phyloP scores from a whole-genome alignment of 441 rosid genomes.

The Isatis lusitanica region DNA sequence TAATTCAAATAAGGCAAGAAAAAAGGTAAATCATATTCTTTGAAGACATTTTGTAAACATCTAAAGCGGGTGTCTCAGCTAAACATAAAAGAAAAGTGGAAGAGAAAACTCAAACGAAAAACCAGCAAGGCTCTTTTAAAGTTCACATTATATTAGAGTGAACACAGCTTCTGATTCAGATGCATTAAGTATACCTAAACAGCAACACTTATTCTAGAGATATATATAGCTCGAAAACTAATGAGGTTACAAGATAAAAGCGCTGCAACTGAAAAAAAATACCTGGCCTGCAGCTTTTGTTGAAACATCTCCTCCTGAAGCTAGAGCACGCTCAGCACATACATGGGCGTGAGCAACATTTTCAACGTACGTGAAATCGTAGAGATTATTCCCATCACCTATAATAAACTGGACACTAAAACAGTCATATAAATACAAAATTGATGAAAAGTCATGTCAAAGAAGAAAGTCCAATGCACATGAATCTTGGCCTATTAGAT shows the following conservation, averaged over 20 bases:
- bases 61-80: not conserved
- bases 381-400: conserved; percentile 77
- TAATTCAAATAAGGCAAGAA: not conserved
- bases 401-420: conserved; percentile 66
- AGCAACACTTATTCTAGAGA: not conserved
- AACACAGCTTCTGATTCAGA: not conserved
- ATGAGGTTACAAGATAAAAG: not conserved
- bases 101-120: not conserved
- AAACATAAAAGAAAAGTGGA: not conserved
- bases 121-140: not conserved
- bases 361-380: conserved; percentile 84
- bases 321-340: conserved; percentile 88
- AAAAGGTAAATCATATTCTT: not conserved
- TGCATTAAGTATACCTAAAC: not conserved
- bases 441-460: not conserved
- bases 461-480: not conserved
- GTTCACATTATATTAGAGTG: not conserved
- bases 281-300: conserved; percentile 89
- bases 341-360: conserved; percentile 89
- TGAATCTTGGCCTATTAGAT: not conserved
- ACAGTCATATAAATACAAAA: conserved; percentile 5
- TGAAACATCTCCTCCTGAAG: conserved; percentile 65
- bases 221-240: not conserved
- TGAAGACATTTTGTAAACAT: not conserved
- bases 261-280: not conserved